Percentiles rank a stretch among this genome's conserved stretches.
These are phyloP conservation scores for Emydomyces testavorans DNA, from an alignment of 2,329 filamentous ascomycete species.

Conservation along the genomic window DNA sequence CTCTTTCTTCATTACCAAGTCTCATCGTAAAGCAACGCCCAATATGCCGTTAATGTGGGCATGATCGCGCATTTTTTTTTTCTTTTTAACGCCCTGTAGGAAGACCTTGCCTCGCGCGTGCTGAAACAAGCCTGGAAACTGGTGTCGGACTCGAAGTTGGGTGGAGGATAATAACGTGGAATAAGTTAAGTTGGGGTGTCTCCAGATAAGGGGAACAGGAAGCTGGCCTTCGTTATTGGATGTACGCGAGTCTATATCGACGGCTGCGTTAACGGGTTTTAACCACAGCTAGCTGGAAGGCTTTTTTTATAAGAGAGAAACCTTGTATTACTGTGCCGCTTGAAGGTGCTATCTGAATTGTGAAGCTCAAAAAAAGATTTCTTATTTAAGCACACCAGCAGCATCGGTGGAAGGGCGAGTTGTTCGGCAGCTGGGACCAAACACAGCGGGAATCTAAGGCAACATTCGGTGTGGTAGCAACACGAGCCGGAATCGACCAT, in stretches of 20 bases:
- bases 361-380: neutral
- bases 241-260: constrained; percentile 1
- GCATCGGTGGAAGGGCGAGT: neutral
- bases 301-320: constrained; percentile 1
- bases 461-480: neutral
- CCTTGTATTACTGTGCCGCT: constrained; percentile 10
- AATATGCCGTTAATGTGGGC: neutral
- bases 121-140: neutral
- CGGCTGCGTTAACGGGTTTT: constrained; percentile 1
- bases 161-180: constrained; percentile 6
- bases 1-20: neutral
- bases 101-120: neutral
- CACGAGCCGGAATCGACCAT: neutral
- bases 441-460: neutral
- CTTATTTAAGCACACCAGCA: constrained; percentile 9
- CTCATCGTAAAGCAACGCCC: neutral
- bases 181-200: constrained; percentile 8
- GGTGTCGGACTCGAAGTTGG: neutral
- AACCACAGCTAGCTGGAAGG: neutral
- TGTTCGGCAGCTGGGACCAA: neutral
- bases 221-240: neutral
- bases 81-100: constrained; percentile 7
- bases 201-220: constrained; percentile 5
- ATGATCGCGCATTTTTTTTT: too few species aligned
- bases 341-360: neutral